Percentiles rank a stretch among this genome's conserved stretches.
Evolutionary conservation across 2,329 filamentous ascomycete genomes (phyloP).

Genomic region (Diaporthe destruens): DNA sequence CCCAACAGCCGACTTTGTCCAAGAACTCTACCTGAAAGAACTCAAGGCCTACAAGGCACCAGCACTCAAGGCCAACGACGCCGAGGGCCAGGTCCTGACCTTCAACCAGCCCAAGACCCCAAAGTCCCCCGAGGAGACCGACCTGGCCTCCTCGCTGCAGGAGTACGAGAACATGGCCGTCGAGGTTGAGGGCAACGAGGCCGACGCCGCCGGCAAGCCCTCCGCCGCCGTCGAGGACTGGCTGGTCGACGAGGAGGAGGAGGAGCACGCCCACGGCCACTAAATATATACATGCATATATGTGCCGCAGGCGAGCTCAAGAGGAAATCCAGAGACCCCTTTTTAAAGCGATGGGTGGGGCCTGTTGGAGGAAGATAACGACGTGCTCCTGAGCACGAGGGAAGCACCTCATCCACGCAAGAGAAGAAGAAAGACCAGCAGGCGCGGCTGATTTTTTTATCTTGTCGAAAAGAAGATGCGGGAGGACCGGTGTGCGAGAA

Average conservation of each 20-base stretch:
- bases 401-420: conserved; percentile 27
- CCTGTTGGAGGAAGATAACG: not conserved
- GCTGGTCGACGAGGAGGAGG: conserved; percentile 83
- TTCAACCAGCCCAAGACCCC: conserved; percentile 86
- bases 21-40: conserved; percentile 97
- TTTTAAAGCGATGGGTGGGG: not conserved
- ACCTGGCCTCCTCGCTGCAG: conserved; percentile 91
- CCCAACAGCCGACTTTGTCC: conserved; percentile 88
- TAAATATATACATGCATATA: conserved; percentile 53
- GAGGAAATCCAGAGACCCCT: not conserved
- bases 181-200: conserved; percentile 90
- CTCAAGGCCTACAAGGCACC: conserved; percentile 94
- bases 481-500: conserved; percentile 15
- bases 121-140: conserved; percentile 90
- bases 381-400: conserved; percentile 19
- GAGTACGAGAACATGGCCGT: conserved; percentile 95
- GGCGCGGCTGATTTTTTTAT: conserved; percentile 22
- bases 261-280: conserved; percentile 59
- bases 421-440: conserved; percentile 8
- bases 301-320: conserved; percentile 1
- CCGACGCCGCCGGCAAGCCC: conserved; percentile 69
- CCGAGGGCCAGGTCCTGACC: conserved; percentile 90
- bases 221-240: conserved; percentile 75
- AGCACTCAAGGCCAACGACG: conserved; percentile 84
- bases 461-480: conserved; percentile 15